Percentiles rank a stretch among this genome's conserved stretches.
Evolutionary conservation across 1,284 basidiomycete genomes (phyloP).

Genomic region (Apiotrichum gamsii): DNA sequence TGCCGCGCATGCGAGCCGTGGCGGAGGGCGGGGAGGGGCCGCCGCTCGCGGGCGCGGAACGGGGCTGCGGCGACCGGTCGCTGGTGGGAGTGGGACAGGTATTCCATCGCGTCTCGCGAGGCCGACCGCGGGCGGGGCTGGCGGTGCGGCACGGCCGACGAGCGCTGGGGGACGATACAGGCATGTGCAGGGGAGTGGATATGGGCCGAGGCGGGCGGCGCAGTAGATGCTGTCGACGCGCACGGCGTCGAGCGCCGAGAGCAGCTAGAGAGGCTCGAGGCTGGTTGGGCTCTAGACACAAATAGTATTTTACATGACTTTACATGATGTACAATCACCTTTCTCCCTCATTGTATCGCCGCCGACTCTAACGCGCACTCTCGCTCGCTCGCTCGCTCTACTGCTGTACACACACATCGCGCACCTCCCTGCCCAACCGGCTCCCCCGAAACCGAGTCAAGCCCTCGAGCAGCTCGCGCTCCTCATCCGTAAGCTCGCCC

Average conservation of each 20-base stretch:
- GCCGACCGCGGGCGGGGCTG: neutral
- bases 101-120: constrained; percentile 3
- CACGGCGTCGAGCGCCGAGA: no score
- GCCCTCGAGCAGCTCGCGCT: constrained; percentile 36
- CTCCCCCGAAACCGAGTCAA: constrained; percentile 32
- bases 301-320: neutral
- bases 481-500: constrained; percentile 23
- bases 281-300: no score
- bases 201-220: constrained; percentile 34
- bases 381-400: no score
- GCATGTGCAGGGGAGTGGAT: constrained; percentile 44
- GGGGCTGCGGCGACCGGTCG: constrained; percentile 15
- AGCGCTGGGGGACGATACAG: constrained; percentile 28
- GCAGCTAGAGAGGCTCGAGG: no score
- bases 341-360: neutral
- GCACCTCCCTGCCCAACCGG: constrained; percentile 31
- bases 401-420: constrained; percentile 39
- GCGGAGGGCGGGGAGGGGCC: constrained; percentile 6
- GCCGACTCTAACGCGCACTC: no score
- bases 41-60: neutral
- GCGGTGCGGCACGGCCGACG: neutral
- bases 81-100: neutral
- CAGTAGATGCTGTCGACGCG: no score
- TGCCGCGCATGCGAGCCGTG: constrained; percentile 3
- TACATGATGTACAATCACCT: neutral